phyloP scores from a whole-genome alignment of 1,284 basidiomycete species.

The Apiotrichum domesticum region DNA sequence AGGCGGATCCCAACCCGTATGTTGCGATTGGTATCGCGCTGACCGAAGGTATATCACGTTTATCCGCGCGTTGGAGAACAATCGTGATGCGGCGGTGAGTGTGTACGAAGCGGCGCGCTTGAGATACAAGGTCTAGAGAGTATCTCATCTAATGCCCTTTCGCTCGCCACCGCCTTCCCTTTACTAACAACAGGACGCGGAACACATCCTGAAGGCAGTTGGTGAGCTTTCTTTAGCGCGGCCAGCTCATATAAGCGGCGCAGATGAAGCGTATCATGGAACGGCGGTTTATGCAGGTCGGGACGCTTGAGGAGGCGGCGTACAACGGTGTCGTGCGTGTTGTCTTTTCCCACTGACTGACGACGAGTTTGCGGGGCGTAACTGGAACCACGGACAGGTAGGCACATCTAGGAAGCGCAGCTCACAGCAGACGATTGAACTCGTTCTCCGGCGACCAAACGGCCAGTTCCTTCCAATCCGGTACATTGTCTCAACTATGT shows the following conservation, averaged over 20 bases:
- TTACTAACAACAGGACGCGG: conserved; percentile 21
- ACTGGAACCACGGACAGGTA: conserved; percentile 49
- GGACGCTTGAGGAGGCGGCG: conserved; percentile 42
- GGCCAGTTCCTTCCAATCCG: conserved; percentile 42
- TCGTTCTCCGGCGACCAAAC: conserved; percentile 42
- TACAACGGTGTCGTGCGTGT: conserved; percentile 40
- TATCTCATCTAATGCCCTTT: no score
- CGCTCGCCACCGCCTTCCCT: neutral
- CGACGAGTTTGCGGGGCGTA: conserved; percentile 40
- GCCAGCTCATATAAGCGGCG: conserved; percentile 8
- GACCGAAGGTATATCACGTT: conserved; percentile 38
- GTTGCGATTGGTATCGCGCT: neutral
- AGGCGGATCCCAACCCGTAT: conserved; percentile 41
- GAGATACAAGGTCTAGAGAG: neutral
- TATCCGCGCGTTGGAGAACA: conserved; percentile 32
- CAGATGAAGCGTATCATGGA: conserved; percentile 45
- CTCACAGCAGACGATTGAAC: conserved; percentile 33
- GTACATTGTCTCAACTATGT: conserved; percentile 45
- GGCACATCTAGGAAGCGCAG: neutral
- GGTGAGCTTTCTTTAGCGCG: conserved; percentile 21
- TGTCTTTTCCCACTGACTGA: neutral
- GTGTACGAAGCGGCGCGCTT: no score
- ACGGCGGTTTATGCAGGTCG: conserved; percentile 39
- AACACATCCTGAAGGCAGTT: conserved; percentile 42
- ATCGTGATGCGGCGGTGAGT: conserved; percentile 31